Percentiles rank a stretch among this genome's conserved stretches.
Evolutionary conservation across 2,329 filamentous ascomycete genomes (phyloP).

Genomic region (Acephala macrosclerotiorum): DNA sequence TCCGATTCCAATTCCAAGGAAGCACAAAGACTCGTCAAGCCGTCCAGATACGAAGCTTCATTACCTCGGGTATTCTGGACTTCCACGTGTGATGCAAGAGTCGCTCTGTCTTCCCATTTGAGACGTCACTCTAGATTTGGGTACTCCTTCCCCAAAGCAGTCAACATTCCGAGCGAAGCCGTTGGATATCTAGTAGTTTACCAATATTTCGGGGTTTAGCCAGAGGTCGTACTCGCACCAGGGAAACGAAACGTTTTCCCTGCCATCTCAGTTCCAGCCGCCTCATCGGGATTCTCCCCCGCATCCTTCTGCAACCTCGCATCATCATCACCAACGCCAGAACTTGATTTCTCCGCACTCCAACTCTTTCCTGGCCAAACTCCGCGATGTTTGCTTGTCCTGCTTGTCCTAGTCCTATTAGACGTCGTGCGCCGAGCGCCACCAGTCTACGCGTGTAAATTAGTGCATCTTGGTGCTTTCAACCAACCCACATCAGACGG

Average conservation of each 20-base stretch:
- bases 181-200: neutral
- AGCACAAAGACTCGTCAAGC: too few species aligned
- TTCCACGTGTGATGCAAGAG: neutral
- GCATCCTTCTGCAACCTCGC: neutral
- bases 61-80: neutral
- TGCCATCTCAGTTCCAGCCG: neutral
- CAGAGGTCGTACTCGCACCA: neutral
- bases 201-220: neutral
- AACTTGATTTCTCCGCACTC: neutral
- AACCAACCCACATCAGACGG: neutral
- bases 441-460: neutral
- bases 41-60: neutral
- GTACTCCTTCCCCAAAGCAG: neutral
- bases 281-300: conserved; percentile 5
- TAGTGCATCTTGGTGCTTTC: neutral
- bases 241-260: neutral
- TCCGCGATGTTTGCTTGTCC: neutral
- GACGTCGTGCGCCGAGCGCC: neutral
- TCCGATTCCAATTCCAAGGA: neutral
- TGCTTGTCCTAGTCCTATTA: neutral
- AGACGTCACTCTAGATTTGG: neutral
- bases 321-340: neutral
- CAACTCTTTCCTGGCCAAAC: neutral
- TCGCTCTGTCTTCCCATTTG: neutral
- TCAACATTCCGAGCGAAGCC: neutral